Conservation (phyloP, 164 flowering plant species). For the Berberis thunbergii region DNA sequence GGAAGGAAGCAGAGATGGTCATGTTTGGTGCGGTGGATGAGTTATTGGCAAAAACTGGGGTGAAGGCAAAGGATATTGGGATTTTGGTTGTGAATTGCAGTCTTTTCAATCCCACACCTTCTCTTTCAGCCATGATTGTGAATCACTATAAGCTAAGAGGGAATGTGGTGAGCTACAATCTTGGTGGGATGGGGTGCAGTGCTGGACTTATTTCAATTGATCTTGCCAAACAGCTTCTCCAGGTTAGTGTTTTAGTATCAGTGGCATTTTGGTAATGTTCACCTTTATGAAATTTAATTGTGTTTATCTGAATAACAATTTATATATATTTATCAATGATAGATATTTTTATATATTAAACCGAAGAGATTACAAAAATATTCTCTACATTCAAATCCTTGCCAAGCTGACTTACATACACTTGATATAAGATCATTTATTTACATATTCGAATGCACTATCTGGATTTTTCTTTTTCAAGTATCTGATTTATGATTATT, state of each 20-base stretch:
- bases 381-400: no score
- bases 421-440: no score
- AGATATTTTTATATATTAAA: no score
- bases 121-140: slow-evolving; percentile 28
- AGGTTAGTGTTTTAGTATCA: slow-evolving; percentile 13
- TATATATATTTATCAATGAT: no score
- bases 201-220: slow-evolving; percentile 24
- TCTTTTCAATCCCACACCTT: slow-evolving; percentile 22
- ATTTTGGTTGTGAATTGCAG: slow-evolving; percentile 33
- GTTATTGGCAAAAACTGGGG: slow-evolving; percentile 21
- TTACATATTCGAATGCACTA: no score
- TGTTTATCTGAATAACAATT: no score
- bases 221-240: slow-evolving; percentile 35
- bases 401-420: no score
- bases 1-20: slow-evolving; percentile 23
- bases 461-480: no score
- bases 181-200: slow-evolving; percentile 43
- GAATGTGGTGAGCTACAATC: slow-evolving; percentile 18
- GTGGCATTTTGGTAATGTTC: not conserved
- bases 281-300: no score
- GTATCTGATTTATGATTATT: no score
- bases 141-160: slow-evolving; percentile 28
- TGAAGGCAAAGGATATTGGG: slow-evolving; percentile 21
- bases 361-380: no score
- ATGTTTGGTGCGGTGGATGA: slow-evolving; percentile 35